Evolutionary conservation across 2,329 filamentous ascomycete species (phyloP).

Genomic region (Penicillium sp.): DNA sequence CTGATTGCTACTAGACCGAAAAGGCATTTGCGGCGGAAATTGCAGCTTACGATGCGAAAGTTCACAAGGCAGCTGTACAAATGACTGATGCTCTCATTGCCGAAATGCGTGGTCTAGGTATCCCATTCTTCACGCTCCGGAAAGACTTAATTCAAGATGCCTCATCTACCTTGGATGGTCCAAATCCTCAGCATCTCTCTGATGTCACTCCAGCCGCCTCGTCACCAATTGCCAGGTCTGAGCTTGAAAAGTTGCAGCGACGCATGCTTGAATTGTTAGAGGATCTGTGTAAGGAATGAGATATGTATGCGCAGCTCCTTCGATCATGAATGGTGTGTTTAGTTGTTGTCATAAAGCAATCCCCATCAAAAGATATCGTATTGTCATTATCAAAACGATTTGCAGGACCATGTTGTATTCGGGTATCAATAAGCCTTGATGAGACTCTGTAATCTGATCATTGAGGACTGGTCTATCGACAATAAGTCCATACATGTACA

Average conservation of each 20-base stretch:
- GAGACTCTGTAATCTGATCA: no score
- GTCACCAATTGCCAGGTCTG: conserved; percentile 39
- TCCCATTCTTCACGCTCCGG: conserved; percentile 61
- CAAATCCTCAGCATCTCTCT: not conserved
- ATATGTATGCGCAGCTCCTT: not conserved
- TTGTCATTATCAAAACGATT: no score
- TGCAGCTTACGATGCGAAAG: conserved; percentile 59
- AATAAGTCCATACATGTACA: no score
- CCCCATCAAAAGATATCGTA: no score
- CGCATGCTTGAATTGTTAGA: conserved; percentile 53
- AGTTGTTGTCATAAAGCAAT: no score
- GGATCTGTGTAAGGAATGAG: conserved; percentile 48
- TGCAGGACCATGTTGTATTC: no score
- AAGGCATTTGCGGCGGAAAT: conserved; percentile 57
- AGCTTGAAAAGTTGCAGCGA: conserved; percentile 47
- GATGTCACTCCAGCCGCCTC: not conserved
- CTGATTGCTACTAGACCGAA: conserved; percentile 34
- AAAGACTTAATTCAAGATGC: conserved; percentile 41
- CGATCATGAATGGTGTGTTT: no score
- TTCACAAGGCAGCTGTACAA: conserved; percentile 57
- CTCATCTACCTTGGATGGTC: not conserved
- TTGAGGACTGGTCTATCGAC: no score
- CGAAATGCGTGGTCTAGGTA: conserved; percentile 57
- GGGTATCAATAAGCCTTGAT: no score
- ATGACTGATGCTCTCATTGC: conserved; percentile 60